A percentile compares a stretch with the other conserved stretches of the same genome.
Evolutionary conservation across 768 basidiomycete genomes (phyloP).

Genomic region (Lactifluus rugatus): DNA sequence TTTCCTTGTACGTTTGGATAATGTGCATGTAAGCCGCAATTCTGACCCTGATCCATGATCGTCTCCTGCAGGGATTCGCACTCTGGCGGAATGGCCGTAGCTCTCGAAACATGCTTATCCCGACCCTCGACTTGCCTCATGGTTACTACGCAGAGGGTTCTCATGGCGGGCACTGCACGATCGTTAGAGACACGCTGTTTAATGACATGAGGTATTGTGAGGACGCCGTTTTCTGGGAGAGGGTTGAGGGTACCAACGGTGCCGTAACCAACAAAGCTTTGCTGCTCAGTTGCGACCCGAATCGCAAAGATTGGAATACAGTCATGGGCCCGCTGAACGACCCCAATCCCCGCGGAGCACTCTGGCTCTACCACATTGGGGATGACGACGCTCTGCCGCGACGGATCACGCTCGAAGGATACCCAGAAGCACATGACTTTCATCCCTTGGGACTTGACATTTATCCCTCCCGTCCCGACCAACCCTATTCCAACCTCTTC

Average conservation of each 20-base stretch:
- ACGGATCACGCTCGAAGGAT: slow-evolving; percentile 39
- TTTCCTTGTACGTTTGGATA: background rate
- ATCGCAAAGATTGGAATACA: slow-evolving; percentile 59
- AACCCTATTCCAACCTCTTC: slow-evolving; percentile 46
- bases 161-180: slow-evolving; percentile 36
- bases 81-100: slow-evolving; percentile 16
- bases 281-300: slow-evolving; percentile 41
- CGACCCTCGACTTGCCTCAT: slow-evolving; percentile 14
- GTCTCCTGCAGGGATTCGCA: background rate
- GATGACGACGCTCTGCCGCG: slow-evolving; percentile 24
- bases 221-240: slow-evolving; percentile 57
- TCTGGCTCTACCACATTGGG: slow-evolving; percentile 43
- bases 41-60: background rate
- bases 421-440: slow-evolving; percentile 51
- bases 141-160: slow-evolving; percentile 35
- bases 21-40: background rate
- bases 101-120: slow-evolving; percentile 13
- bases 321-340: slow-evolving; percentile 61
- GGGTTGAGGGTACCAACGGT: slow-evolving; percentile 30
- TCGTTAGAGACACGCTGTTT: slow-evolving; percentile 28
- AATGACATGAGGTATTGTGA: slow-evolving; percentile 44
- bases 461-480: slow-evolving; percentile 39
- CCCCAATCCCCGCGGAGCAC: slow-evolving; percentile 46
- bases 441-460: slow-evolving; percentile 62
- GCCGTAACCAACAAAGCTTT: slow-evolving; percentile 37